These are phyloP conservation scores for Aspergillus ostianus DNA, from an alignment of 495 filamentous ascomycete species.

Conservation along the genomic window DNA sequence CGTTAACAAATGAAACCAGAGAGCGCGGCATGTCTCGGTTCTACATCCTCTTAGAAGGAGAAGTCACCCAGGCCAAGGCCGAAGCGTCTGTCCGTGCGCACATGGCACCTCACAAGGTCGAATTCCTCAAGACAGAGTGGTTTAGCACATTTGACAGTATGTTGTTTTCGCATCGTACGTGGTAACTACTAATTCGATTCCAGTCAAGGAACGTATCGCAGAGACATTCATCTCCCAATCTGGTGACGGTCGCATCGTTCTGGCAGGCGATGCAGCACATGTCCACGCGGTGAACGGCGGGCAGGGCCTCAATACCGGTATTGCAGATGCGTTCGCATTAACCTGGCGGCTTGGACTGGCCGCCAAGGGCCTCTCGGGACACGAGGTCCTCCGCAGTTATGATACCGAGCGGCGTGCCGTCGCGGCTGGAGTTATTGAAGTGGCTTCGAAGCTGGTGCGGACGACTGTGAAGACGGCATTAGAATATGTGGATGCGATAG, in stretches of 20 bases:
- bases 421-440: slow-evolving; percentile 6
- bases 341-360: slow-evolving; percentile 5
- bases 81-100: slow-evolving; percentile 4
- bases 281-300: slow-evolving; percentile 12
- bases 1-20: too few species aligned
- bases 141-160: slow-evolving; percentile 13
- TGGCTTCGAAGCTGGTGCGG: slow-evolving; percentile 8
- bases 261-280: slow-evolving; percentile 10
- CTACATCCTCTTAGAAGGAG: slow-evolving; percentile 7
- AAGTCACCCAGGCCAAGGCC: slow-evolving; percentile 9
- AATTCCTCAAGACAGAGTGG: slow-evolving; percentile 6
- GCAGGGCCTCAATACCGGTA: slow-evolving; percentile 11
- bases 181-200: neutral
- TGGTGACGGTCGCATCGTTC: slow-evolving; percentile 5
- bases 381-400: slow-evolving; percentile 1
- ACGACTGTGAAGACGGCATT: slow-evolving; percentile 7
- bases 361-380: slow-evolving; percentile 2
- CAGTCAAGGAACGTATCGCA: slow-evolving; percentile 13
- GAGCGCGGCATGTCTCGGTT: slow-evolving; percentile 7
- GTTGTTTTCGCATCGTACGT: neutral
- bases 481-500: slow-evolving; percentile 10
- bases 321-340: slow-evolving; percentile 9
- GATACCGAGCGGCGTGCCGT: slow-evolving; percentile 8
- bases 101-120: neutral
- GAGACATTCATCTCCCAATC: slow-evolving; percentile 6